Evolutionary conservation across 2,329 filamentous ascomycete species (phyloP).

Genomic region (Bipolaris zeicola): DNA sequence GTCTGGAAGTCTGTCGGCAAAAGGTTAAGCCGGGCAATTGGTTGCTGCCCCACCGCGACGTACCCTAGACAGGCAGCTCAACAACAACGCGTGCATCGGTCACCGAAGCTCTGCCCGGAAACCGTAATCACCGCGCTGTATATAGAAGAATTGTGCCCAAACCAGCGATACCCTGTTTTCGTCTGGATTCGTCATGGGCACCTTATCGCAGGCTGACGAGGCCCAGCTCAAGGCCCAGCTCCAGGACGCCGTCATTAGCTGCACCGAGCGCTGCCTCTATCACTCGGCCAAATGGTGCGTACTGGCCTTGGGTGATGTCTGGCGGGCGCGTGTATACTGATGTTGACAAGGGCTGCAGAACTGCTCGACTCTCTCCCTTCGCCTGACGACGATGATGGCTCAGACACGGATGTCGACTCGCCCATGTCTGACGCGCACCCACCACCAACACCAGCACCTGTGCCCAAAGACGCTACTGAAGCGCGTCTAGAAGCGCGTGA

Average conservation of each 20-base stretch:
- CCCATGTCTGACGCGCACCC: conserved; percentile 61
- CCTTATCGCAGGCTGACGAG: conserved; percentile 50
- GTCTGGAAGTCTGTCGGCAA: conserved; percentile 21
- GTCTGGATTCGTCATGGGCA: conserved; percentile 13
- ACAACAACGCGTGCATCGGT: conserved; percentile 27
- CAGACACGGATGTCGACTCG: conserved; percentile 64
- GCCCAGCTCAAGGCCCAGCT: conserved; percentile 73
- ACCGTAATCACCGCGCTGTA: too few relatives aligned
- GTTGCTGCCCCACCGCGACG: conserved; percentile 26
- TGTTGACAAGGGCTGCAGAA: conserved; percentile 79
- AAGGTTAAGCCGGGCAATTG: conserved; percentile 23
- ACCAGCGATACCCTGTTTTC: background rate
- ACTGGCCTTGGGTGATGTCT: background rate
- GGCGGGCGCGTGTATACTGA: conserved; percentile 23
- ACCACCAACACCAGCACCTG: conserved; percentile 52
- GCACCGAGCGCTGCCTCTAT: conserved; percentile 92
- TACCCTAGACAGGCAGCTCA: conserved; percentile 19
- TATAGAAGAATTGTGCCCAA: background rate
- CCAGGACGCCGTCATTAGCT: conserved; percentile 85
- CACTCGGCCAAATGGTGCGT: conserved; percentile 92
- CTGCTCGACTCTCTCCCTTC: conserved; percentile 79
- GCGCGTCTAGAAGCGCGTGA: conserved; percentile 78
- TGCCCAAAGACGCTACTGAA: conserved; percentile 71
- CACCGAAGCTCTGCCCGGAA: background rate
- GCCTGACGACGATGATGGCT: conserved; percentile 59